phyloP scores from a whole-genome alignment of 495 filamentous ascomycete species.

The Cryomyces antarcticus region DNA sequence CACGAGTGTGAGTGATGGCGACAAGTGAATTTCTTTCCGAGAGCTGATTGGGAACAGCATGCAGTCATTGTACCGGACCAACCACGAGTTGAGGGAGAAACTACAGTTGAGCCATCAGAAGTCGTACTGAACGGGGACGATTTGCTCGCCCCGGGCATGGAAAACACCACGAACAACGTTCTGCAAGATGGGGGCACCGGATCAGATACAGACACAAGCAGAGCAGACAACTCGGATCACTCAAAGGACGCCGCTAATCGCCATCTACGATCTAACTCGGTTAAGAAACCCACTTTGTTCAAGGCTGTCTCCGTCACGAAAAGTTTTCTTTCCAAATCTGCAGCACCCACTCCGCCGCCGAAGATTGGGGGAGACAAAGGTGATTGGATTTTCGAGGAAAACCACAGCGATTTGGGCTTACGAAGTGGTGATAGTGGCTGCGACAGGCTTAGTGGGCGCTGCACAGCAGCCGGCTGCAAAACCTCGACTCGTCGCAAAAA shows the following conservation, averaged over 20 bases:
- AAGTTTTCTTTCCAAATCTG: slow-evolving; percentile 49
- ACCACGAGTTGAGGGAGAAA: too few species aligned
- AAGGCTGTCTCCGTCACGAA: slow-evolving; percentile 92
- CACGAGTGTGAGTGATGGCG: too few species aligned
- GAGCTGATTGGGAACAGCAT: too few species aligned
- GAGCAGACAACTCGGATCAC: slow-evolving; percentile 22
- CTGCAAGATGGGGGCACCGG: slow-evolving; percentile 28
- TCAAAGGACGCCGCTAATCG: slow-evolving; percentile 31
- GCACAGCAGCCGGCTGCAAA: slow-evolving; percentile 25
- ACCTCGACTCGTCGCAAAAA: slow-evolving; percentile 48
- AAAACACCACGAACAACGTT: too few species aligned
- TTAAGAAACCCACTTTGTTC: slow-evolving; percentile 75
- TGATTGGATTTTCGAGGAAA: background rate
- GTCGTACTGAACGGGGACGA: too few species aligned
- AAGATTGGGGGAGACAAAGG: slow-evolving; percentile 15
- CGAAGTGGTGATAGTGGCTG: background rate
- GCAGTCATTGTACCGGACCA: too few species aligned
- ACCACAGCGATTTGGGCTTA: background rate
- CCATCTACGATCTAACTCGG: slow-evolving; percentile 45
- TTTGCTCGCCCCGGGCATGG: too few species aligned
- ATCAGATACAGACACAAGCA: slow-evolving; percentile 45
- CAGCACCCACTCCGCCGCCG: slow-evolving; percentile 13
- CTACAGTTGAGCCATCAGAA: too few species aligned
- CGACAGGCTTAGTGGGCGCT: background rate
- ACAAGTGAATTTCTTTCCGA: too few species aligned